Base-by-base conservation (phyloP, 116 monocot species). In the Papilionanthe hybrid region DNA sequence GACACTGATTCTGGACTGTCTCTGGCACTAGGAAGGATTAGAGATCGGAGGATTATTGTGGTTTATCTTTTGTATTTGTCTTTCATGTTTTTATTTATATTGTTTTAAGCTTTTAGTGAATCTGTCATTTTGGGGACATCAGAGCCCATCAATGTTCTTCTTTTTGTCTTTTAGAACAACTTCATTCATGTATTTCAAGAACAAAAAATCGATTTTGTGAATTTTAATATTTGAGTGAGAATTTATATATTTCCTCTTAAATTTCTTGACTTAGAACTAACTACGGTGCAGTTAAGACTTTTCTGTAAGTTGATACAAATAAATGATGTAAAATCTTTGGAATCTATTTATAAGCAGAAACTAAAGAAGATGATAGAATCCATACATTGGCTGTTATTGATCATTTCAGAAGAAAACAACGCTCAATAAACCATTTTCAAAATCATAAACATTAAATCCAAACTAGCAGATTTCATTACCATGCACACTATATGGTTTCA, bases 11-110 rank as follows among this genome's bases (percentile, higher is more conserved):
- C 42, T 42, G 73, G 73, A 43, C 11, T 20, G 9, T 73, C 44
- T 44, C 44, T 20, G 73, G 20, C 44, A 73, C 22, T 42, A 17
- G 44, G 19, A 43, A 2, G 73, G 44, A 19, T 73, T 42, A 44
- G 73, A 73, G 73, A 90, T 43, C 87, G 92, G 81, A 85, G 86
- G 25, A n/a, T 22, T 73, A 20, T 43, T 42, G 20, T 44, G 44
- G 73, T 44, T 73, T 73, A 44, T 23, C 6, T 73, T 73, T 73
- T 73, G 43, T 73, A 73, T 73, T n/a, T 44, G 42, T 73, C 22
- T 43, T 73, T 73, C 9, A 44, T 73, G 73, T 73, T 73, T 73
- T 22, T 44, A 4, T 10, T 43, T 11, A 43, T 22, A 73, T 73
- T 43, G 73, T 73, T 73, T 43, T 44, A 73, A 73, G 20, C 5